Conservation (phyloP, 1,139 yeast species). For the Magnusiomyces magnusii region DNA sequence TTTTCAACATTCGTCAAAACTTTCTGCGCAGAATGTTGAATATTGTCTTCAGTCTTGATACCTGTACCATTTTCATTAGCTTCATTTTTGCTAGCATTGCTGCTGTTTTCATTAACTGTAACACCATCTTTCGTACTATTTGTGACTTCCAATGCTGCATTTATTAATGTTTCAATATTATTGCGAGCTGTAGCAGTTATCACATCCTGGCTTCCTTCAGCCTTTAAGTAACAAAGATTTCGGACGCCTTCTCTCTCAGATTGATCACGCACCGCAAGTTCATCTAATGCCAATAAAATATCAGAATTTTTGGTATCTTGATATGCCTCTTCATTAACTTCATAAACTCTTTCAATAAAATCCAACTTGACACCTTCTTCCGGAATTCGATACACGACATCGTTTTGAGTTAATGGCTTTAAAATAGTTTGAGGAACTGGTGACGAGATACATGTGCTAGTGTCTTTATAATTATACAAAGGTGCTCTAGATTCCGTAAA, state of each 20-base stretch:
- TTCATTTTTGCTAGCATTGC: background rate
- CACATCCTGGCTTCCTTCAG: conserved; percentile 25
- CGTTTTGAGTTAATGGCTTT: conserved; percentile 40
- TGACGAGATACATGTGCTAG: conserved; percentile 42
- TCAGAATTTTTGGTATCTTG: conserved; percentile 24
- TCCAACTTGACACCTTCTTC: conserved; percentile 70
- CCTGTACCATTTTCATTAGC: background rate
- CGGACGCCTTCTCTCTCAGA: conserved; percentile 33
- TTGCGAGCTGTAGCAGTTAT: conserved; percentile 24
- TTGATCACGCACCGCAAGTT: conserved; percentile 28
- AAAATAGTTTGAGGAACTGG: conserved; percentile 35
- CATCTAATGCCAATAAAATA: conserved; percentile 31
- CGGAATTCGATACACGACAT: conserved; percentile 56
- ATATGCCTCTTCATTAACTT: conserved; percentile 21
- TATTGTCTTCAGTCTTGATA: no score
- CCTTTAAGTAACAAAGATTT: conserved; percentile 28
- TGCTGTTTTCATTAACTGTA: background rate
- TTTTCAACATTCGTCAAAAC: no score
- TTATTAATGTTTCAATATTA: conserved; percentile 36
- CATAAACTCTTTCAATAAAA: conserved; percentile 44
- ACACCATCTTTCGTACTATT: background rate
- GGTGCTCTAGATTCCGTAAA: conserved; percentile 15
- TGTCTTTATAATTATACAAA: conserved; percentile 24
- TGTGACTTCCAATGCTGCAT: conserved; percentile 28
- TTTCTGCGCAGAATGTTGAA: no score